phyloP scores from a whole-genome alignment of 257 asterid genomes.

The Solanum rostratum region DNA sequence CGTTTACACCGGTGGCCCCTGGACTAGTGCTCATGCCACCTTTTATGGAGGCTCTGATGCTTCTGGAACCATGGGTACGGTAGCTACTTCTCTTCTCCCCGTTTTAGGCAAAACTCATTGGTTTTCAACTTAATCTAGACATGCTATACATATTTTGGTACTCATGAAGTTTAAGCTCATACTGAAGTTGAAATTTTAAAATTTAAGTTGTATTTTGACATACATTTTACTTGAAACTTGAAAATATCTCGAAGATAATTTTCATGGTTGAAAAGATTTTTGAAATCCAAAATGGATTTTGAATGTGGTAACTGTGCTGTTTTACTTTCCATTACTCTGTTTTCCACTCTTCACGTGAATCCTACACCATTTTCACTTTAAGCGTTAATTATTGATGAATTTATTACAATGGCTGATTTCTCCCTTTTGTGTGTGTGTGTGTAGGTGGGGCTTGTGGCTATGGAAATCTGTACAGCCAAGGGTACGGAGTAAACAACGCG shows the following conservation, averaged over 20 bases:
- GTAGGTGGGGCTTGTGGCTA: constrained; percentile 73
- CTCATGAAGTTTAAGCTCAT: not conserved
- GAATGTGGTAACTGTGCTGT: not conserved
- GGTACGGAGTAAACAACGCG: constrained; percentile 68
- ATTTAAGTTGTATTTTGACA: not conserved
- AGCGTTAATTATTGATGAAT: not conserved
- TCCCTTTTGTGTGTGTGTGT: not conserved
- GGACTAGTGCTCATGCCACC: constrained; percentile 84
- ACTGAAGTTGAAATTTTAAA: not conserved
- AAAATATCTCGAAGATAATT: not conserved
- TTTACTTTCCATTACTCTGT: not conserved
- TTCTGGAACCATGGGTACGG: constrained; percentile 85
- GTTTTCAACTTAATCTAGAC: not conserved
- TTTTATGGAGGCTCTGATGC: constrained; percentile 91
- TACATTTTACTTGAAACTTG: not conserved
- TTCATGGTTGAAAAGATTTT: not conserved
- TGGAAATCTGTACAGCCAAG: constrained; percentile 74
- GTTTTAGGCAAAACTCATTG: not conserved
- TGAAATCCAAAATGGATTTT: not conserved
- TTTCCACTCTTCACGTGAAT: not conserved
- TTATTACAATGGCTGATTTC: not conserved
- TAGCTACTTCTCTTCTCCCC: not conserved
- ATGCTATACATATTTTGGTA: not conserved
- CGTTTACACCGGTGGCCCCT: constrained; percentile 42
- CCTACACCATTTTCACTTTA: not conserved